Evolutionary conservation across 1,284 basidiomycete species (phyloP).

Genomic region (Athelia psychrophila): DNA sequence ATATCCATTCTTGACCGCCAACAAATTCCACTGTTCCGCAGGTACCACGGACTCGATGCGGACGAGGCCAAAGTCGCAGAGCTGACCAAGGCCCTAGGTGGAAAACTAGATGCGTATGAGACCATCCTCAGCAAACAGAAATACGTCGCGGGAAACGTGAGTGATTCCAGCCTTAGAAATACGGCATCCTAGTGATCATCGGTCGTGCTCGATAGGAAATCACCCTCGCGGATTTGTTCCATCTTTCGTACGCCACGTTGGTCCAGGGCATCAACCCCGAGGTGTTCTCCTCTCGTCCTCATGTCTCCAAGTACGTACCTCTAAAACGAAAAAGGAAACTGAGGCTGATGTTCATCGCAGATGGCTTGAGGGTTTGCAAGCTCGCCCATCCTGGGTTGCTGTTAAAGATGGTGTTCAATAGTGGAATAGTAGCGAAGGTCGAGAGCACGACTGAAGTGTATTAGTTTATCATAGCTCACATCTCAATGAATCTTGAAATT

Average conservation of each 20-base stretch:
- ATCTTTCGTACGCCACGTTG: constrained; percentile 26
- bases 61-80: constrained; percentile 28
- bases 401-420: constrained; percentile 22
- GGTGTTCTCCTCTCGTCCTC: constrained; percentile 21
- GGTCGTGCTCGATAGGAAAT: constrained; percentile 24
- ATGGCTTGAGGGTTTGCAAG: constrained; percentile 34
- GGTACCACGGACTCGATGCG: constrained; percentile 19
- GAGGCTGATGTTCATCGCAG: too few relatives aligned
- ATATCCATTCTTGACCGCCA: background rate
- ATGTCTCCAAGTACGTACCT: constrained; percentile 25
- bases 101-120: constrained; percentile 48
- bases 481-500: too few relatives aligned
- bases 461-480: too few relatives aligned
- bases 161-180: constrained; percentile 13
- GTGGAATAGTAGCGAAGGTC: too few relatives aligned
- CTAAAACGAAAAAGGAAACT: too few relatives aligned
- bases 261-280: constrained; percentile 24
- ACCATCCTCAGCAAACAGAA: constrained; percentile 46
- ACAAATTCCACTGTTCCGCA: constrained; percentile 4
- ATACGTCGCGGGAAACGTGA: constrained; percentile 49
- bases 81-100: constrained; percentile 26
- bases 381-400: constrained; percentile 33
- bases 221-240: constrained; percentile 33
- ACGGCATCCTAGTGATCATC: too few relatives aligned
- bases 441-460: too few relatives aligned